These are phyloP conservation scores for Penstemon eatonii DNA, from an alignment of 257 asterid genomes.

Conservation along the genomic window DNA sequence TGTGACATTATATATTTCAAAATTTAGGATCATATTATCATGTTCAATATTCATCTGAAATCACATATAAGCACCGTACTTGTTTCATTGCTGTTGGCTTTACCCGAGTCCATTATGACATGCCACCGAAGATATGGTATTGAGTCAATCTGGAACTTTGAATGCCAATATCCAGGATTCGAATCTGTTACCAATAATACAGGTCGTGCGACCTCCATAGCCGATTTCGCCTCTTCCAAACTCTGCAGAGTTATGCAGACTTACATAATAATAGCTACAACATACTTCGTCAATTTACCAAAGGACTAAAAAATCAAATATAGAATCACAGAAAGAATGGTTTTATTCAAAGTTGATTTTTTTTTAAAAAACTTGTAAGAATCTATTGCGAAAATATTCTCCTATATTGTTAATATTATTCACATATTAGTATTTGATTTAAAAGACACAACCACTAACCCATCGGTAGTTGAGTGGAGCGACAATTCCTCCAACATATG, in stretches of 20 bases:
- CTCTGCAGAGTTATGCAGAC: constrained; percentile 45
- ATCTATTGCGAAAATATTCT: no score
- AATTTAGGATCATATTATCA: not conserved
- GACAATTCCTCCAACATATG: constrained; percentile 82
- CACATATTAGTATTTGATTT: no score
- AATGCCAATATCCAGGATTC: constrained; percentile 63
- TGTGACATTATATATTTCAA: constrained; percentile 9
- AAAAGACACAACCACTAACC: constrained; percentile 39
- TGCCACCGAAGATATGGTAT: constrained; percentile 66
- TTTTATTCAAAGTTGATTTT: no score
- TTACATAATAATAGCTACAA: not conserved
- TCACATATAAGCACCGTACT: constrained; percentile 33
- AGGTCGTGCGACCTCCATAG: constrained; percentile 70
- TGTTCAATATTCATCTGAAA: constrained; percentile 1
- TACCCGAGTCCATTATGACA: constrained; percentile 47
- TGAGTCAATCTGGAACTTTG: constrained; percentile 47
- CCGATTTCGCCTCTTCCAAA: constrained; percentile 76
- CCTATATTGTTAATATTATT: no score
- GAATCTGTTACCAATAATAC: constrained; percentile 63
- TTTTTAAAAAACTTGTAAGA: no score
- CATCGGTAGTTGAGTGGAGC: constrained; percentile 94
- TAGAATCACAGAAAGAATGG: not conserved
- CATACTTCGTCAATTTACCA: not conserved
- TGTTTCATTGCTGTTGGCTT: constrained; percentile 24
- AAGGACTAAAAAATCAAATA: not conserved